Percentiles rank a stretch among this genome's conserved stretches.
phyloP scores from a whole-genome alignment of 2,329 filamentous ascomycete genomes.

The Aureobasidium pullulans region DNA sequence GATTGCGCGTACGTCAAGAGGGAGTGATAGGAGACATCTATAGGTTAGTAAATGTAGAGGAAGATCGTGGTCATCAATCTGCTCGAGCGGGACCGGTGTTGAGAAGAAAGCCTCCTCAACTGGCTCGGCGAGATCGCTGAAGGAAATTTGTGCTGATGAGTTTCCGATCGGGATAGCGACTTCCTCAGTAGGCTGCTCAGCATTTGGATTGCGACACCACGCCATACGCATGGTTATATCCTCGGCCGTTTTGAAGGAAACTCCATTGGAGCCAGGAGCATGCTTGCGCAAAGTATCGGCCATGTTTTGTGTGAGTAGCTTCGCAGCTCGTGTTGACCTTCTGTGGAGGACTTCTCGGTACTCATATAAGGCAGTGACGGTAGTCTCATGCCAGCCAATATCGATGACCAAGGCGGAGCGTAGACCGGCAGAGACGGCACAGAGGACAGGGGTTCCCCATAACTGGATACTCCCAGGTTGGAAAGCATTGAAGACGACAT shows the following conservation, averaged over 20 bases:
- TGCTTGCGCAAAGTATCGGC: conserved; percentile 47
- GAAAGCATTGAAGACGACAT: conserved; percentile 75
- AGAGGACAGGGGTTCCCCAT: conserved; percentile 67
- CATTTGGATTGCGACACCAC: conserved; percentile 54
- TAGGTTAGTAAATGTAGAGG: conserved; percentile 73
- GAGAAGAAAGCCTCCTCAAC: conserved; percentile 70
- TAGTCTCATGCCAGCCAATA: conserved; percentile 86
- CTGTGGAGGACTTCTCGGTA: conserved; percentile 70
- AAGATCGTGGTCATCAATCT: conserved; percentile 80
- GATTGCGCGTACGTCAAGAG: conserved; percentile 70
- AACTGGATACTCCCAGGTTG: conserved; percentile 76
- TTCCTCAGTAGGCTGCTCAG: conserved; percentile 30
- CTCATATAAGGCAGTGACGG: conserved; percentile 81
- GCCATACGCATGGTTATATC: conserved; percentile 67
- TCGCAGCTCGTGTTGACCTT: conserved; percentile 68
- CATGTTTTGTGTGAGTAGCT: conserved; percentile 54
- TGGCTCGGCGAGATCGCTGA: conserved; percentile 63
- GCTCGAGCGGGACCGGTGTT: conserved; percentile 41
- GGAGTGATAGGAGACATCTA: conserved; percentile 63
- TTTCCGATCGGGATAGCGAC: conserved; percentile 31
- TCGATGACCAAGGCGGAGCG: conserved; percentile 83
- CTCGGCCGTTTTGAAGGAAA: conserved; percentile 68
- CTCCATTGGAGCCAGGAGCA: conserved; percentile 21
- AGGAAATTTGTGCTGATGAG: conserved; percentile 56
- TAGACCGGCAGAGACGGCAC: conserved; percentile 69